Evolutionary conservation across 2,329 filamentous ascomycete genomes (phyloP).

Genomic region (Fusarium mangiferae): DNA sequence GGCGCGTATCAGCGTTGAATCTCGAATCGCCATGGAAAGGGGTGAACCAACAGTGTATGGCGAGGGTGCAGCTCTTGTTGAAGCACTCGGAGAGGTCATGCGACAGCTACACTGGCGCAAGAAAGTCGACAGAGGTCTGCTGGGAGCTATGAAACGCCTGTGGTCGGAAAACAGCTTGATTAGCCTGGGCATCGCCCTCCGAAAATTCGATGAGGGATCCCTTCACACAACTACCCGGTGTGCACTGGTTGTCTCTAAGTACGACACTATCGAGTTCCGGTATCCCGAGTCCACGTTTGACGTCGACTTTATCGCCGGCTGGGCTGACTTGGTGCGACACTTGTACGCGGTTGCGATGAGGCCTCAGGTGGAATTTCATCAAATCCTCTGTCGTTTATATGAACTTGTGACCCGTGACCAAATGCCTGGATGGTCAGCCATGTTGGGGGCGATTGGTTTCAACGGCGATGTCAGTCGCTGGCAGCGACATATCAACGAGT

Average conservation of each 20-base stretch:
- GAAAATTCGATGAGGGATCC: slow-evolving; percentile 38
- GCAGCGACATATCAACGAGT: slow-evolving; percentile 25
- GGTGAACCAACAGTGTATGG: not conserved
- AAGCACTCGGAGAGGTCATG: not conserved
- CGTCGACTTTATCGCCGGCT: slow-evolving; percentile 38
- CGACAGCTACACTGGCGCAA: slow-evolving; percentile 5
- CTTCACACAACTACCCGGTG: slow-evolving; percentile 40
- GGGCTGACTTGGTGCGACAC: slow-evolving; percentile 39
- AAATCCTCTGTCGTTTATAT: slow-evolving; percentile 35
- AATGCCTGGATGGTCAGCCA: slow-evolving; percentile 30
- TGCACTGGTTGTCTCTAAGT: slow-evolving; percentile 39
- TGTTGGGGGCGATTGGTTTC: slow-evolving; percentile 35
- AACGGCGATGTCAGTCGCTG: slow-evolving; percentile 13
- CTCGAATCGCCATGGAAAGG: slow-evolving; percentile 22
- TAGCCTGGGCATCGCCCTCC: slow-evolving; percentile 23
- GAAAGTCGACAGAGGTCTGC: slow-evolving; percentile 13
- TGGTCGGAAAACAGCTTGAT: slow-evolving; percentile 18
- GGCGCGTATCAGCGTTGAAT: slow-evolving; percentile 32
- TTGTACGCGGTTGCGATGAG: slow-evolving; percentile 37
- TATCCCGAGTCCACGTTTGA: slow-evolving; percentile 45
- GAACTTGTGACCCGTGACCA: slow-evolving; percentile 37
- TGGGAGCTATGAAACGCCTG: slow-evolving; percentile 32
- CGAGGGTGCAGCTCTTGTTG: slow-evolving; percentile 18
- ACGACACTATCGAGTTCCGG: slow-evolving; percentile 44
- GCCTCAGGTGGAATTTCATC: slow-evolving; percentile 24